Evolutionary conservation across 2,329 filamentous ascomycete species (phyloP).

Genomic region (Colletotrichum viniferum): DNA sequence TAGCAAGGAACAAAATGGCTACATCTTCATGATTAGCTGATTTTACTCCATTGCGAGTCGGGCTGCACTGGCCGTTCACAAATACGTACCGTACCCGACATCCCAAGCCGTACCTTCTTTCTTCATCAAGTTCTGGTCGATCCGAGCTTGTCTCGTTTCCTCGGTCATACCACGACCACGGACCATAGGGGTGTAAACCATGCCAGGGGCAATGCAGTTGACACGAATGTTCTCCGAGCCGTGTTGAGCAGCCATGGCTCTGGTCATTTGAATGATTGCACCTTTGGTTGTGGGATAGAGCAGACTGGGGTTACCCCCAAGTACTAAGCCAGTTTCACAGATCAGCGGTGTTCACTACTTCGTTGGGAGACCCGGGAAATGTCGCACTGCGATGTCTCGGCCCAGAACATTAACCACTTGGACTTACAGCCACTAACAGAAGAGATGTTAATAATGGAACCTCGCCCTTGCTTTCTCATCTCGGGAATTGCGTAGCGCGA

Average conservation of each 20-base stretch:
- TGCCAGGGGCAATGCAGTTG: constrained; percentile 53
- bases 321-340: not conserved
- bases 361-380: fast-evolving
- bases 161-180: constrained; percentile 29
- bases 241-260: constrained; percentile 56
- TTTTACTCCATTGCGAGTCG: not conserved
- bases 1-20: constrained; percentile 29
- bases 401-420: not conserved
- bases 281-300: constrained; percentile 54
- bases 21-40: not conserved
- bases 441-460: constrained; percentile 29
- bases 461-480: constrained; percentile 48
- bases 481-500: constrained; percentile 63
- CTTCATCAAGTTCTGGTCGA: constrained; percentile 29
- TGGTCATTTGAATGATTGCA: constrained; percentile 55
- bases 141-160: constrained; percentile 29
- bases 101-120: constrained; percentile 31
- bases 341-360: not conserved
- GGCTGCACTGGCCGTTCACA: fast-evolving
- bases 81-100: constrained; percentile 27
- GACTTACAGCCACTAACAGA: constrained; percentile 24
- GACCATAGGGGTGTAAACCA: constrained; percentile 32
- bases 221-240: constrained; percentile 49
- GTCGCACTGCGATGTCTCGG: not conserved
- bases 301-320: constrained; percentile 47